Base-by-base conservation (phyloP, 768 basidiomycete species). In the Pisolithus sp. region DNA sequence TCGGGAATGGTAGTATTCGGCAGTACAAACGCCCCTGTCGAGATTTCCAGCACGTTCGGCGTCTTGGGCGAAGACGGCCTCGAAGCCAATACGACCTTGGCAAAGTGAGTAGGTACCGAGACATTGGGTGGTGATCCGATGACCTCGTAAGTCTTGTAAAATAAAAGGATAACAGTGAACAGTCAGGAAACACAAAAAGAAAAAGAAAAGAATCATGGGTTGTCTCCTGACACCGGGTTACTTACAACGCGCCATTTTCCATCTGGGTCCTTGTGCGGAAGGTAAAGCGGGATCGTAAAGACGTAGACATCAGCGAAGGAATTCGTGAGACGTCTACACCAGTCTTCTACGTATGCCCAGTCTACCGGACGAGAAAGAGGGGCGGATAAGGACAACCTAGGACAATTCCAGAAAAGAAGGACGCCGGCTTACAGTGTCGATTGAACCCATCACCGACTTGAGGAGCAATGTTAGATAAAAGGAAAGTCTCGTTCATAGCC, bases 371-470 rank as follows among this genome's bases (percentile, higher is more conserved):
- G 2, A 38, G 49, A 45, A 45, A 15, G 34, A 15, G 34, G 34
- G 34, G 34, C 12, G 4, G 12, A n/a, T 34, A 5, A 34, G 21
- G 10, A 38, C 13, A 8, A 30, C 42, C 15, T 1, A 23, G 7
- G 12, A 24, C 13, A n/a, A 30, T 0, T 5, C 17, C 30, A 24
- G 13, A 10, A 46, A 38, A 30, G 5, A 5, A 26, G 3, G 34
- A 7, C 7, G 7, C 28, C 20, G 15, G 74, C 83, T 54, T 60
- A 93, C 94, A 99, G 64, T 98, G 93, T 50, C 96, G 77, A 64
- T 98, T 99, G 76, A 98, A 99, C 0, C 95, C 96, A 38, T 81
- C 90, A 1, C 96, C 96, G 23, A 99, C 93, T 76, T 99, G 96
- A 40, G 96, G 96, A 5, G 96, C 95, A 48, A 99, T 96, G 62